Evolutionary conservation across 176 grass and related monocot species (phyloP).

Genomic region (Typha latifolia): DNA sequence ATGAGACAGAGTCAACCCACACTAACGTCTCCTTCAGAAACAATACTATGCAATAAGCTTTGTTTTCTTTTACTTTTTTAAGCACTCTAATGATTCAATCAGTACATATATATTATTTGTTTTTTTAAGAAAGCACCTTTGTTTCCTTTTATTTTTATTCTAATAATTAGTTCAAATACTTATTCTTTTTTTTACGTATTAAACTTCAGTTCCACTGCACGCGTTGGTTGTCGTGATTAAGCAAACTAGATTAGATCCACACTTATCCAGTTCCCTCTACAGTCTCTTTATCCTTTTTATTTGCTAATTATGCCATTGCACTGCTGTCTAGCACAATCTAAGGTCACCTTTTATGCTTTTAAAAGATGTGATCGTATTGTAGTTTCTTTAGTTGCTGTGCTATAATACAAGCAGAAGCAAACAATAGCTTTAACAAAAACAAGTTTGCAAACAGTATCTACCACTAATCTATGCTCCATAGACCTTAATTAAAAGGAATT

Average conservation of each 20-base stretch:
- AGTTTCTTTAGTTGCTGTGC: not conserved
- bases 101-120: too few relatives aligned
- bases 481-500: not conserved
- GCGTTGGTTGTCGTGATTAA: too few relatives aligned
- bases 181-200: too few relatives aligned
- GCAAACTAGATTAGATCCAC: not conserved
- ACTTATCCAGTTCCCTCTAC: not conserved
- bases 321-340: not conserved
- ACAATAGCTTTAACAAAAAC: not conserved
- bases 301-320: not conserved
- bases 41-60: too few relatives aligned
- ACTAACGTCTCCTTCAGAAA: too few relatives aligned
- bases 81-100: too few relatives aligned
- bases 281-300: not conserved
- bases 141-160: too few relatives aligned
- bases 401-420: constrained; percentile 1
- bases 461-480: not conserved
- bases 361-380: not conserved
- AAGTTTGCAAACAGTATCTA: not conserved
- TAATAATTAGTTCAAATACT: too few relatives aligned
- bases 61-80: too few relatives aligned
- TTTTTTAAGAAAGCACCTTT: too few relatives aligned
- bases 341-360: not conserved
- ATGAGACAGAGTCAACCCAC: too few relatives aligned
- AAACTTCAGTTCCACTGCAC: too few relatives aligned